phyloP scores from a whole-genome alignment of 345 rosid genomes.

The Populus deltoides region DNA sequence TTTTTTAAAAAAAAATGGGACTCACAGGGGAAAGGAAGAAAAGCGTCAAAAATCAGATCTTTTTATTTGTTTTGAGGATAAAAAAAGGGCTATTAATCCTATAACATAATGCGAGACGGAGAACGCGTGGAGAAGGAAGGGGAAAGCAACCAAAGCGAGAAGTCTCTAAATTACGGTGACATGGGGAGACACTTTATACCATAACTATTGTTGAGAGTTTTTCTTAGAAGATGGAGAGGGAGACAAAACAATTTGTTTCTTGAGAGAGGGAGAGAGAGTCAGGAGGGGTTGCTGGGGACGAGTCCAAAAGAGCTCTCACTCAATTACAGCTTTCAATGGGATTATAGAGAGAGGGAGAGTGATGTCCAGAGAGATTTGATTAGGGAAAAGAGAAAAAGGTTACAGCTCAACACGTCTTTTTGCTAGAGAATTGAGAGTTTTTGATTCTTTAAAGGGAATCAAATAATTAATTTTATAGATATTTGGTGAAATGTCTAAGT shows the following conservation, averaged over 20 bases:
- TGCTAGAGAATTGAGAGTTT: constrained; percentile 20
- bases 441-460: constrained; percentile 10
- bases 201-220: background rate
- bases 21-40: background rate
- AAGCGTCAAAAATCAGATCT: background rate
- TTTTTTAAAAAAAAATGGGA: background rate
- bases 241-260: too few relatives aligned
- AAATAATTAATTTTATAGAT: background rate
- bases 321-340: constrained; percentile 46
- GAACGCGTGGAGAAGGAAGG: constrained; percentile 35
- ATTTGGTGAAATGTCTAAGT: background rate
- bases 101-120: constrained; percentile 38
- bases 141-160: constrained; percentile 15
- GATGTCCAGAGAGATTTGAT: constrained; percentile 10
- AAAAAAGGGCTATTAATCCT: constrained; percentile 25
- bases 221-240: background rate
- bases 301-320: constrained; percentile 22
- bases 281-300: too few relatives aligned
- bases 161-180: constrained; percentile 32
- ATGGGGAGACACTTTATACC: constrained; percentile 20
- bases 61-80: background rate
- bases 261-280: too few relatives aligned
- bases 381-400: constrained; percentile 23
- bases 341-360: background rate
- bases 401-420: constrained; percentile 77